Percentiles rank a stretch among this genome's conserved stretches.
These are phyloP conservation scores for Penicillium sp. DNA, from an alignment of 2,329 filamentous ascomycete genomes.

Conservation along the genomic window DNA sequence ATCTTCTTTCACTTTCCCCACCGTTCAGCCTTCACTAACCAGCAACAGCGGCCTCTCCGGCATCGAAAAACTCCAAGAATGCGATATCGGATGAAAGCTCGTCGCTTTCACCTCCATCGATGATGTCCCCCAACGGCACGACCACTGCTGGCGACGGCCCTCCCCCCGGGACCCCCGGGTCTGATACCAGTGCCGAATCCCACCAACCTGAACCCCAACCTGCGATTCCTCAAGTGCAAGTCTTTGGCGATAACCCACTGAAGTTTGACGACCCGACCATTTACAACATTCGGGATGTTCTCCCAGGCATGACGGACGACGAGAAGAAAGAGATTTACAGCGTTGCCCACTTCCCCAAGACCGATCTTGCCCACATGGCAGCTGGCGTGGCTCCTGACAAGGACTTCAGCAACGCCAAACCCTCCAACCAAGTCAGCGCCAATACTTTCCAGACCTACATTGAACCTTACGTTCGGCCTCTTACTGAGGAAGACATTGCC, in stretches of 20 bases:
- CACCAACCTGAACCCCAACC: conserved; percentile 61
- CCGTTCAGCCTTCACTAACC: conserved; percentile 13
- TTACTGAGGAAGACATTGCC: conserved; percentile 89
- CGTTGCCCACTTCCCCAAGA: conserved; percentile 76
- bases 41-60: conserved; percentile 33
- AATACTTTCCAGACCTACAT: conserved; percentile 89
- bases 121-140: conserved; percentile 43
- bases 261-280: conserved; percentile 89
- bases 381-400: conserved; percentile 87
- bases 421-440: conserved; percentile 89
- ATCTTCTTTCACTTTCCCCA: conserved; percentile 8
- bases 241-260: conserved; percentile 87
- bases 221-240: conserved; percentile 70
- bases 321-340: conserved; percentile 85
- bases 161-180: conserved; percentile 61
- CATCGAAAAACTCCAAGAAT: conserved; percentile 40
- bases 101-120: conserved; percentile 41
- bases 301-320: conserved; percentile 74
- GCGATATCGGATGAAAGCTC: conserved; percentile 37
- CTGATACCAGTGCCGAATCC: conserved; percentile 56
- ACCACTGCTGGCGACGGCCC: conserved; percentile 56
- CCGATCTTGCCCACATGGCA: conserved; percentile 78
- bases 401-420: conserved; percentile 93
- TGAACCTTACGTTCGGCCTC: conserved; percentile 84
- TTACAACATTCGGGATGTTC: conserved; percentile 81